Base-by-base conservation (phyloP, 768 basidiomycete species). In the Tricholoma saponaceum region DNA sequence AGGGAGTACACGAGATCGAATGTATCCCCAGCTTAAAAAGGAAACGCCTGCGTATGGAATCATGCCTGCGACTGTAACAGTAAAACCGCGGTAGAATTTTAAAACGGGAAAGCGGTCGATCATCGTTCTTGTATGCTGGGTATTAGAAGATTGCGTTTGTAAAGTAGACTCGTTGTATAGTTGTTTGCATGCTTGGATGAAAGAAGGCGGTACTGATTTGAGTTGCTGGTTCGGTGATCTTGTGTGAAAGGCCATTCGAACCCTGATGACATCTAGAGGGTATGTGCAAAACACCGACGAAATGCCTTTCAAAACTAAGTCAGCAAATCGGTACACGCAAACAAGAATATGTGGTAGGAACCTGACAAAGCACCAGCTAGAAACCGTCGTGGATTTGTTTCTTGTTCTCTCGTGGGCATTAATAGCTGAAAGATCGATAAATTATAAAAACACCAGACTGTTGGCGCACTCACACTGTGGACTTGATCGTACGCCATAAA, bases 71-170 rank as follows among this genome's bases (percentile, higher is more conserved):
- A 98, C 72, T 20, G 95, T 95, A 26, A 97, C 93, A 6, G 87
- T 86, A 74, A 98, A 98, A n/a, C 97, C 96, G 20, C 97, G 90
- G 69, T 98, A 99, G 74, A 98, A 94, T 66, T 95, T 92, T 55
- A 95, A 80, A 53, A 92, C 68, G 14, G 90, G 89, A 64, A 89
- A 83, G 12, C 81, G 81, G 44, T 81, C 73, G 64, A 95, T 80
- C 55, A 72, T 69, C 32, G 70, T 65, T 63, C 61, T 63, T 51
- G 68, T 46, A 52, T 50, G 52, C 63, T 35, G 65, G 41, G 69
- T 59, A 51, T 13, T 70, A 52, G 60, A 67, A 58, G 58, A 69
- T 59, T 50, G 62, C 47, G 69, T 55, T 47, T 68, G 59, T 12
- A 66, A 37, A 5, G 82, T 67, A 25, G 79, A 77, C 76, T 95